Evolutionary conservation across 148 eudicot genomes (phyloP).

Genomic region (Fallopia convolvulus): DNA sequence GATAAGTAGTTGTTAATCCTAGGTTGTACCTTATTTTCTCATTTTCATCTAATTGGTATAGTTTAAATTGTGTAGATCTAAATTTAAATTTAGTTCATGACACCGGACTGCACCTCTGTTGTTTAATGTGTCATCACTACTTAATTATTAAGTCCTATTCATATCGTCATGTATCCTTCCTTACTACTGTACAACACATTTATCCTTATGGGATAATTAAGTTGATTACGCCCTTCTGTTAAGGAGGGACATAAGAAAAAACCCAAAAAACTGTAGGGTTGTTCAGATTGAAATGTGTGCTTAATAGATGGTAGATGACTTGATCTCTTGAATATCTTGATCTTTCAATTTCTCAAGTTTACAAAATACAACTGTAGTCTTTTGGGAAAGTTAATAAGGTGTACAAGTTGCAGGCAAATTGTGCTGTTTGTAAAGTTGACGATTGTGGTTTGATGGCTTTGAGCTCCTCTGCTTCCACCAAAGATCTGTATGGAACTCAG

Average conservation of each 20-base stretch:
- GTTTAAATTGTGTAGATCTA: background rate
- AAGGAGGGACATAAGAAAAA: background rate
- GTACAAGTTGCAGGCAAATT: conserved; percentile 53
- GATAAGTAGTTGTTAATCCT: background rate
- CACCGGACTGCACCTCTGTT: background rate
- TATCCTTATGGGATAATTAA: background rate
- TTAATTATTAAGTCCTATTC: background rate
- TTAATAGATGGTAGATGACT: background rate
- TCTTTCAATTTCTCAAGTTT: background rate
- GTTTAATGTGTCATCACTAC: background rate
- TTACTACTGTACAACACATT: background rate
- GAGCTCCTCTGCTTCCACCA: conserved; percentile 60
- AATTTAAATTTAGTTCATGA: background rate
- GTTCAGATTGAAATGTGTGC: background rate
- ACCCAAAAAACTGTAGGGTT: background rate
- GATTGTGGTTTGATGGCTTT: conserved; percentile 85
- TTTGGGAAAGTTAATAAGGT: background rate
- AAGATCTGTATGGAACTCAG: conserved; percentile 87
- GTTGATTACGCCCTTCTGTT: background rate
- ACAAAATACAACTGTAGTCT: background rate
- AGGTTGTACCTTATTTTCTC: background rate
- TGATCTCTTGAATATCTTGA: background rate
- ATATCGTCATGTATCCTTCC: background rate
- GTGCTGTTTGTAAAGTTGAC: conserved; percentile 91
- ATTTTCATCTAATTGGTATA: background rate